A percentile compares a stretch with the other conserved stretches of the same genome.
Conservation (phyloP, 306 rosid species). For the Vicia faba region DNA sequence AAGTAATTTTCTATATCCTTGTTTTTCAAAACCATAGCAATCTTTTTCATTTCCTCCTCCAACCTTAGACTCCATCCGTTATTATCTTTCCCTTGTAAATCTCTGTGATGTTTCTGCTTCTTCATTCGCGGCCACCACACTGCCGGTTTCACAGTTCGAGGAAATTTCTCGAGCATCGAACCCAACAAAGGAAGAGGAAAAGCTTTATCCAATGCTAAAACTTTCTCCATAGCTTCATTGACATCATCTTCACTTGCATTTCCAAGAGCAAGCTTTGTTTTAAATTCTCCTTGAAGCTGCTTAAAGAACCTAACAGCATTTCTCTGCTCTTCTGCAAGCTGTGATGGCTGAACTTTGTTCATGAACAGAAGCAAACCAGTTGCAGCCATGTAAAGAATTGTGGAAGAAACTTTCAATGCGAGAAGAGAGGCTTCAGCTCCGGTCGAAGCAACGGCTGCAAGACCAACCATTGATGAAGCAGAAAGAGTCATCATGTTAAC, state of each 20-base stretch:
- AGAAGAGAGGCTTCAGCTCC: conserved; percentile 42
- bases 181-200: conserved; percentile 84
- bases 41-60: conserved; percentile 65
- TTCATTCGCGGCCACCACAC: conserved; percentile 72
- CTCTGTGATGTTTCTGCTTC: conserved; percentile 13
- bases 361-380: conserved; percentile 58
- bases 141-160: conserved; percentile 60
- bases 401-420: conserved; percentile 70
- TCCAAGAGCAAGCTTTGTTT: conserved; percentile 44
- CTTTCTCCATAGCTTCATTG: conserved; percentile 61
- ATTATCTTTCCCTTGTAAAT: conserved; percentile 23
- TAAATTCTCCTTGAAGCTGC: conserved; percentile 60
- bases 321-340: conserved; percentile 78
- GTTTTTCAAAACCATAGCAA: conserved; percentile 45
- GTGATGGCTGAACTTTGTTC: conserved; percentile 88
- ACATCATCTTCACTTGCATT: conserved; percentile 37
- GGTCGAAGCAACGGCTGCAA: conserved; percentile 44
- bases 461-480: conserved; percentile 69
- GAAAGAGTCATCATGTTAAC: conserved; percentile 65
- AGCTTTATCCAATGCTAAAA: conserved; percentile 77
- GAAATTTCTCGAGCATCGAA: conserved; percentile 75
- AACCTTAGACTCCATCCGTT: conserved; percentile 65
- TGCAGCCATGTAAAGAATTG: conserved; percentile 62
- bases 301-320: conserved; percentile 69
- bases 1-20: conserved; percentile 57